These are phyloP conservation scores for Debaryomyces prosopidis DNA, from an alignment of 805 yeast species.

Conservation along the genomic window DNA sequence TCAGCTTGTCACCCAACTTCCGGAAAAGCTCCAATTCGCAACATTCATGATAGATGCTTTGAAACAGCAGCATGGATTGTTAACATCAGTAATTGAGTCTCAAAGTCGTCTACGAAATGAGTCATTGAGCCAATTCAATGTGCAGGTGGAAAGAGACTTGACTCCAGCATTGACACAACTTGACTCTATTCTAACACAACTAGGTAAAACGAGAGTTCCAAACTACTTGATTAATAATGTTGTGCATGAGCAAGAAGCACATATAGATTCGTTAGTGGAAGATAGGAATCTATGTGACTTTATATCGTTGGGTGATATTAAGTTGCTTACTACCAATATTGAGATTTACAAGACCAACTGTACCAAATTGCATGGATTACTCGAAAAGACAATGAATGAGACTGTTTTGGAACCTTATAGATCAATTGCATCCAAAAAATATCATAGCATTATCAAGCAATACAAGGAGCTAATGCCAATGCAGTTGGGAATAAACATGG, in stretches of 20 bases:
- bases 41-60: slow-evolving; percentile 13
- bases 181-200: slow-evolving; percentile 21
- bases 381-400: slow-evolving; percentile 16
- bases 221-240: slow-evolving; percentile 10
- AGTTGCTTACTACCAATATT: slow-evolving; percentile 24
- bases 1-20: slow-evolving; percentile 22
- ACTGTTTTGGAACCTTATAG: slow-evolving; percentile 15
- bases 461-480: slow-evolving; percentile 21
- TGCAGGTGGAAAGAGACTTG: slow-evolving; percentile 22
- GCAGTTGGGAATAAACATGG: slow-evolving; percentile 13
- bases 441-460: slow-evolving; percentile 12
- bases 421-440: slow-evolving; percentile 12
- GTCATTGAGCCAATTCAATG: slow-evolving; percentile 9
- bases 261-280: neutral
- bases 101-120: slow-evolving; percentile 11
- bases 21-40: slow-evolving; percentile 20
- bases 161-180: slow-evolving; percentile 23
- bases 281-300: slow-evolving; percentile 27
- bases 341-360: slow-evolving; percentile 26
- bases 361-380: slow-evolving; percentile 15
- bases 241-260: neutral
- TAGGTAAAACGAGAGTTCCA: slow-evolving; percentile 33
- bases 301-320: slow-evolving; percentile 33
- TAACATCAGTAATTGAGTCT: slow-evolving; percentile 14
- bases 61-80: slow-evolving; percentile 14